Percentiles rank a stretch among this genome's conserved stretches.
Conservation (phyloP, 495 filamentous ascomycete genomes). For the Daldinia childiae region DNA sequence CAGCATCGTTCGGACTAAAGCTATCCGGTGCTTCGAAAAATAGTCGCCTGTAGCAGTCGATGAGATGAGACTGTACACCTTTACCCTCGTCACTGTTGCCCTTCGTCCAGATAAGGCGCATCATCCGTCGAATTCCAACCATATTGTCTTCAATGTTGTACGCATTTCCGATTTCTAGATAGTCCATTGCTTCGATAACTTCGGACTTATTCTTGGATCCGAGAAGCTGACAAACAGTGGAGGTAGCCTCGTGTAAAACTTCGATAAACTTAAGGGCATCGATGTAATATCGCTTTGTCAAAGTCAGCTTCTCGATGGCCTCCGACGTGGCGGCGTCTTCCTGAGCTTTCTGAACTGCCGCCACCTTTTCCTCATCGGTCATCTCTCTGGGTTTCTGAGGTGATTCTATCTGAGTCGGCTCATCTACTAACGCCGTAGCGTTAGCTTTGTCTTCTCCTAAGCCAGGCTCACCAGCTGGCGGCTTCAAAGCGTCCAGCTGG, state of each 20-base stretch:
- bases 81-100: slow-evolving; percentile 99
- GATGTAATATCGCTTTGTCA: slow-evolving; percentile 87
- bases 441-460: slow-evolving; percentile 69
- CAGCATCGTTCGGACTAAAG: slow-evolving; percentile 88
- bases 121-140: slow-evolving; percentile 90
- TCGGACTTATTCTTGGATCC: slow-evolving; percentile 96
- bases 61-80: slow-evolving; percentile 94
- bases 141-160: slow-evolving; percentile 95
- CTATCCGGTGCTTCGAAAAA: slow-evolving; percentile 94
- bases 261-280: slow-evolving; percentile 96
- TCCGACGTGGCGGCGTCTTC: slow-evolving; percentile 76
- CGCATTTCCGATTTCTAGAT: slow-evolving; percentile 91
- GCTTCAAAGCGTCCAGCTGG: slow-evolving; percentile 82
- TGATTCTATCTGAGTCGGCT: slow-evolving; percentile 82
- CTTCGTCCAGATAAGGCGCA: slow-evolving; percentile 98
- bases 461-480: slow-evolving; percentile 79
- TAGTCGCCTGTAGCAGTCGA: slow-evolving; percentile 94
- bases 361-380: slow-evolving; percentile 65
- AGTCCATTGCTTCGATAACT: slow-evolving; percentile 99
- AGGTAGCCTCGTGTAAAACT: slow-evolving; percentile 83
- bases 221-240: slow-evolving; percentile 82
- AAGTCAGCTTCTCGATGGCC: slow-evolving; percentile 81
- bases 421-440: slow-evolving; percentile 78
- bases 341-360: slow-evolving; percentile 71
- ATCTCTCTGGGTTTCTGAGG: slow-evolving; percentile 64